Conservation (phyloP, 495 filamentous ascomycete species). For the Pyrenopolyporus hunteri region DNA sequence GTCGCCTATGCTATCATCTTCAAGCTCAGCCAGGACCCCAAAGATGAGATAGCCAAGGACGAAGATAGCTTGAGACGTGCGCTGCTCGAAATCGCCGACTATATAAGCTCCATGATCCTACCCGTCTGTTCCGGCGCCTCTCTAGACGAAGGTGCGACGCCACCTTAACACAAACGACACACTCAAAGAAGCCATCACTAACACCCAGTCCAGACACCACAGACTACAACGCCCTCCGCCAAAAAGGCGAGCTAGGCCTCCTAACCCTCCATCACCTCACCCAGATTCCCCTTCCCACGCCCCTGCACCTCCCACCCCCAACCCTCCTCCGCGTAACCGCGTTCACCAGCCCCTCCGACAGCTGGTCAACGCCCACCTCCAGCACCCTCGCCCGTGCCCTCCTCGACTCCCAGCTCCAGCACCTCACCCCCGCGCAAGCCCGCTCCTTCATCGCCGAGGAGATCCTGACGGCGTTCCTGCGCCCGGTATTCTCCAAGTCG, state of each 20-base stretch:
- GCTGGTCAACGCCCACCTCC: conserved; percentile 59
- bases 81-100: conserved; percentile 15
- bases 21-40: conserved; percentile 12
- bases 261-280: conserved; percentile 15
- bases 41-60: background rate
- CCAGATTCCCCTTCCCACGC: background rate
- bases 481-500: conserved; percentile 73
- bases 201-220: conserved; percentile 23
- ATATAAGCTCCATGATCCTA: conserved; percentile 24
- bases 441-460: conserved; percentile 58
- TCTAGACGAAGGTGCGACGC: conserved; percentile 28
- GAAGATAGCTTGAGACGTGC: background rate
- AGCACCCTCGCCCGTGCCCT: conserved; percentile 51
- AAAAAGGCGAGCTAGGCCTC: conserved; percentile 30
- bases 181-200: background rate
- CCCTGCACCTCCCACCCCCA: conserved; percentile 24
- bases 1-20: conserved; percentile 17
- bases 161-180: background rate
- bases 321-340: conserved; percentile 45
- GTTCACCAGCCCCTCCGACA: conserved; percentile 58
- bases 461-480: conserved; percentile 60
- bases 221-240: conserved; percentile 27
- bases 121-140: conserved; percentile 27
- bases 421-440: conserved; percentile 10
- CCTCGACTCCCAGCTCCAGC: background rate